Evolutionary conservation across 768 basidiomycete genomes (phyloP).

Genomic region (Imleria badia): DNA sequence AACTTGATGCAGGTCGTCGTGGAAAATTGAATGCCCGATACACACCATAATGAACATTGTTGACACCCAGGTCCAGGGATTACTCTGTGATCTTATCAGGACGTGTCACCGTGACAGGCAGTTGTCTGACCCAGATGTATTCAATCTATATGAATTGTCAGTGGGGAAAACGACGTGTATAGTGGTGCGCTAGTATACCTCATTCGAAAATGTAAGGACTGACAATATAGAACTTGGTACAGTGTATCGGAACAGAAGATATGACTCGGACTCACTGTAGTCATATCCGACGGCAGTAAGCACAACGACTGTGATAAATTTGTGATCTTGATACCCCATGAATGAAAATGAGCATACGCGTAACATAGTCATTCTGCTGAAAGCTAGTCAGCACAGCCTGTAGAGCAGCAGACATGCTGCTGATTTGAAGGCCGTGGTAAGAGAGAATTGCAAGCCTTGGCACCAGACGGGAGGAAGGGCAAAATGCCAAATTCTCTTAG

Average conservation of each 20-base stretch:
- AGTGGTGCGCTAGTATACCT: background rate
- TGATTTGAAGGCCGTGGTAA: too few relatives aligned
- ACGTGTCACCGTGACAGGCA: background rate
- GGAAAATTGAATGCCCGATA: background rate
- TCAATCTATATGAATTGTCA: background rate
- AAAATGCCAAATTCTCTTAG: too few relatives aligned
- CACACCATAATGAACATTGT: constrained; percentile 6
- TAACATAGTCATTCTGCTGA: too few relatives aligned
- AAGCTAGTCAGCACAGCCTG: too few relatives aligned
- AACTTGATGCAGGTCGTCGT: background rate
- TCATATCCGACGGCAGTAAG: constrained; percentile 7
- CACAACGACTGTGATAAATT: background rate
- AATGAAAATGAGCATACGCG: background rate
- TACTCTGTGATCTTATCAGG: background rate
- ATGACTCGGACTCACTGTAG: constrained; percentile 7
- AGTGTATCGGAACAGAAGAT: background rate
- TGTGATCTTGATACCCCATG: too few relatives aligned
- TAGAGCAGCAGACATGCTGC: too few relatives aligned
- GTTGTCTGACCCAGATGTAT: constrained; percentile 7
- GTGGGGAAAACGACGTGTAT: background rate
- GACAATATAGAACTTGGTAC: background rate
- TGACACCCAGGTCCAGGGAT: constrained; percentile 4
- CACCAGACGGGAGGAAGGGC: too few relatives aligned
- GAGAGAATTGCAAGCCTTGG: too few relatives aligned
- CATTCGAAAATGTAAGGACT: constrained; percentile 11